A percentile compares a stretch with the other conserved stretches of the same genome.
These are phyloP conservation scores for Hortiboletus campestris DNA, from an alignment of 768 basidiomycete species.

Conservation along the genomic window DNA sequence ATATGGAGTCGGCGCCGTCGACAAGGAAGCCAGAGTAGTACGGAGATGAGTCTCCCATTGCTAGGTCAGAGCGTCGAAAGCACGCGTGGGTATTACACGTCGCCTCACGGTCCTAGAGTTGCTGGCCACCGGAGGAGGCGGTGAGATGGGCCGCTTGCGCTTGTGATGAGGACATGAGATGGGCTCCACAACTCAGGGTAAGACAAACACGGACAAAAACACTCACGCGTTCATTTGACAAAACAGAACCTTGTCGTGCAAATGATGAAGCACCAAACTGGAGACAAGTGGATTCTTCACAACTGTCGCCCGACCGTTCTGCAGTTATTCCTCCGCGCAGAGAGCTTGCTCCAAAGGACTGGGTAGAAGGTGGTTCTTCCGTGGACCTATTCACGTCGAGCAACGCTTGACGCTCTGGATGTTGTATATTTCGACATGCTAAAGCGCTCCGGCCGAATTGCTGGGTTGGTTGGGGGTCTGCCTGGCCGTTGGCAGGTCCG, in stretches of 20 bases:
- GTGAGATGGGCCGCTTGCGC: constrained; percentile 17
- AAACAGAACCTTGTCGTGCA: constrained; percentile 18
- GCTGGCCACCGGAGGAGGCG: not conserved
- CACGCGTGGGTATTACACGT: constrained; percentile 5
- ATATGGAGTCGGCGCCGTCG: too few species aligned
- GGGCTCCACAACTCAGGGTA: not conserved
- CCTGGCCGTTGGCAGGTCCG: constrained; percentile 3
- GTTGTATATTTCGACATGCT: constrained; percentile 10
- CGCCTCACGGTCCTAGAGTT: constrained; percentile 11
- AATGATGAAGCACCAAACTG: constrained; percentile 14
- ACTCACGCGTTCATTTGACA: constrained; percentile 10
- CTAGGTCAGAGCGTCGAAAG: not conserved
- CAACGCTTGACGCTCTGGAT: not conserved
- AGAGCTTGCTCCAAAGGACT: constrained; percentile 41
- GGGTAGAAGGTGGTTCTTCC: constrained; percentile 31
- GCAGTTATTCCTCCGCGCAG: constrained; percentile 18
- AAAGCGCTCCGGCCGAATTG: constrained; percentile 34
- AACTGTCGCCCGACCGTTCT: not conserved
- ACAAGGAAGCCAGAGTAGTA: not conserved
- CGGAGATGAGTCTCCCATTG: not conserved
- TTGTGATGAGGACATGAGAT: not conserved
- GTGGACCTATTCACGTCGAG: not conserved
- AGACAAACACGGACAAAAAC: not conserved
- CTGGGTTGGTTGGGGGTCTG: constrained; percentile 28
- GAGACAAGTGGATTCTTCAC: not conserved